Conservation (phyloP, 495 filamentous ascomycete genomes). For the Aspergillus mulundensis region DNA sequence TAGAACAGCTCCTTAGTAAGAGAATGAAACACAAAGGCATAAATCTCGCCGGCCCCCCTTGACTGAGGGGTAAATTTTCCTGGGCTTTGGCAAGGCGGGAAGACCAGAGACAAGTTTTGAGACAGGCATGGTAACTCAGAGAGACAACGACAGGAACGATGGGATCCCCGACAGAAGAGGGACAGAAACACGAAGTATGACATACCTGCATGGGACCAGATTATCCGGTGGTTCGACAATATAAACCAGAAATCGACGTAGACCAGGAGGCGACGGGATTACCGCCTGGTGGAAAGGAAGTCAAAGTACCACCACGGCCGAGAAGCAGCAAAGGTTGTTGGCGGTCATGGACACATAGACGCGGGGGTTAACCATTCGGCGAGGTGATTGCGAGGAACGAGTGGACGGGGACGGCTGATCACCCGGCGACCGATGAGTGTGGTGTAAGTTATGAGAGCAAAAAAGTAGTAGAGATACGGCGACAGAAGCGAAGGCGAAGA, state of each 20-base stretch:
- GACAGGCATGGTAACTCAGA: background rate
- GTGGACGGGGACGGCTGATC: constrained; percentile 21
- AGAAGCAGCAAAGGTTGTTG: constrained; percentile 25
- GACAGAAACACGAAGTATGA: constrained; percentile 10
- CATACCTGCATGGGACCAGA: constrained; percentile 45
- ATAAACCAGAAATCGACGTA: constrained; percentile 25
- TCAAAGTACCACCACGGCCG: constrained; percentile 41
- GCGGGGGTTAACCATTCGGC: constrained; percentile 29
- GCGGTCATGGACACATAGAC: constrained; percentile 40
- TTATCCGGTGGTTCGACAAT: constrained; percentile 26
- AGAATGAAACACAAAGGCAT: background rate
- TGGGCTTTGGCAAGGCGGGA: background rate
- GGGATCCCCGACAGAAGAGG: background rate
- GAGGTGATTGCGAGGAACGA: constrained; percentile 13
- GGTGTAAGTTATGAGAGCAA: constrained; percentile 3
- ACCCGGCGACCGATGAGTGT: constrained; percentile 23
- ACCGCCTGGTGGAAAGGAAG: constrained; percentile 27
- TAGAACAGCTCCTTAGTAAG: constrained; percentile 1
- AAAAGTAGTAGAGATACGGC: background rate
- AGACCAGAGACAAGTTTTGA: background rate
- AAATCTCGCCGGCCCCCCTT: constrained; percentile 1
- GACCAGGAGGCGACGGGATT: constrained; percentile 22
- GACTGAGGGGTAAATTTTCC: constrained; percentile 3
- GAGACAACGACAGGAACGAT: background rate
- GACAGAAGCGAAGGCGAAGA: background rate